Percentiles rank a stretch among this genome's conserved stretches.
Evolutionary conservation across 768 basidiomycete genomes (phyloP).

Genomic region (Trametes maxima): DNA sequence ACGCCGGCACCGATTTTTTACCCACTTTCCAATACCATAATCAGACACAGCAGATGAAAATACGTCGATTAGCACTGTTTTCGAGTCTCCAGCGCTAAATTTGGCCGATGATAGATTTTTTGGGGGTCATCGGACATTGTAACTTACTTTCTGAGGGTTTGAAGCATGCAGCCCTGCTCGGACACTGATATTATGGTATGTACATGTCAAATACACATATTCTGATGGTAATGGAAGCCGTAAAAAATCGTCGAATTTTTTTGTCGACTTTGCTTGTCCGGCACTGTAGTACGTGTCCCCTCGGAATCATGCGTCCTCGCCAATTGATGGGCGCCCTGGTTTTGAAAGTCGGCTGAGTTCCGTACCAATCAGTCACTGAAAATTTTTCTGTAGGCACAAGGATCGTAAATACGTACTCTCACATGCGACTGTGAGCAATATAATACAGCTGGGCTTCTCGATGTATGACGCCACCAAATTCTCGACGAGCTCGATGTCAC

Average conservation of each 20-base stretch:
- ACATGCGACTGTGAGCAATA: constrained; percentile 61
- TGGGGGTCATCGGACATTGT: too few species aligned
- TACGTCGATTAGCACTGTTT: background rate
- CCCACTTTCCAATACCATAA: background rate
- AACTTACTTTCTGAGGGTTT: too few species aligned
- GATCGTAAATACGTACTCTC: constrained; percentile 49
- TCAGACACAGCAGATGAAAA: background rate
- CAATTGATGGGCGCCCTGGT: constrained; percentile 72
- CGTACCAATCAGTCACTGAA: background rate
- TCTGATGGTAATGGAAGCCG: background rate
- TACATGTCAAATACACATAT: constrained; percentile 49
- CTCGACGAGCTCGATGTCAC: constrained; percentile 65
- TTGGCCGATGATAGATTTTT: background rate
- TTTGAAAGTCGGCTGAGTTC: constrained; percentile 72
- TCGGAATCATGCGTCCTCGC: constrained; percentile 61
- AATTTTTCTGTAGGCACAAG: background rate
- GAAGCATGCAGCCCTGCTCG: background rate
- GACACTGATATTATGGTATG: constrained; percentile 15
- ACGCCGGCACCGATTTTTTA: background rate
- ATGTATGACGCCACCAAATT: constrained; percentile 62
- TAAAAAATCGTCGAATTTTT: background rate
- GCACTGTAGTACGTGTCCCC: constrained; percentile 53
- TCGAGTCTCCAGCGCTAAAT: background rate
- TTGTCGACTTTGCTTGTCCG: constrained; percentile 1
- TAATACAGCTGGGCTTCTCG: constrained; percentile 59